Base-by-base conservation (phyloP, 129 eudicot species). In the Pseudognaphalium luteoalbum region DNA sequence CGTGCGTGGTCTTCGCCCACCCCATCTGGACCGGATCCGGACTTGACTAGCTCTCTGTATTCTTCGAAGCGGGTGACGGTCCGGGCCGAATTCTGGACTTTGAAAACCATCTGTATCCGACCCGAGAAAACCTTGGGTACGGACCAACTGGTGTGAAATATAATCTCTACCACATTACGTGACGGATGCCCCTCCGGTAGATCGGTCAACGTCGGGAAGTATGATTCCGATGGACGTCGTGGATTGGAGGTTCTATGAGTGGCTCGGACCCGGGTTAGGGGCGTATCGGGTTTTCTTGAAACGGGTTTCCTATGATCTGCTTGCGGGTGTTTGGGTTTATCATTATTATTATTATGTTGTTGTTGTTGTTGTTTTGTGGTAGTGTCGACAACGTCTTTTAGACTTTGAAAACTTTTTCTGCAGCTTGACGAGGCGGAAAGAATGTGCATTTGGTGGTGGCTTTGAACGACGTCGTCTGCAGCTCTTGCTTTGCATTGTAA, bases 61-160 rank as follows among this genome's bases (percentile, higher is more conserved):
- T 90, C 98, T 83, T 93, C 98, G 63, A 93, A 93, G 82, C 96
- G 91, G 85, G 86, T 52, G 82, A 84, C 88, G 14, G 96, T 87
- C 20, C 97, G 82, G 69, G 85, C n/a, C 87, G 81, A 44, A 68
- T 86, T 93, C 85, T 87, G 97, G 19, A 93, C 88, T 85, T 93
- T 93, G 58, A 93, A 87, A 19, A 93, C 93, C 91, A 91, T 88
- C 74, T 93, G 97, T 6, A 93, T 81, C 87, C 85, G 91, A 70
- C 98, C 98, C 75, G 90, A 68, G 51, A 90, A 90, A 3, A 76
- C 77, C 79, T 88, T 87, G 10, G 87, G 91, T 0, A 85, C 71
- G 93, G 86, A 76, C 98, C 98, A 93, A 66, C 98, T 86, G 1
- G 98, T 88, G 12, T 87, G 97, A 59, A 93, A 93, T 34, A 93